Evolutionary conservation across 495 filamentous ascomycete species (phyloP), one percentile per base, ranked within the genome.

Genomic region (Tuber indicum): DNA sequence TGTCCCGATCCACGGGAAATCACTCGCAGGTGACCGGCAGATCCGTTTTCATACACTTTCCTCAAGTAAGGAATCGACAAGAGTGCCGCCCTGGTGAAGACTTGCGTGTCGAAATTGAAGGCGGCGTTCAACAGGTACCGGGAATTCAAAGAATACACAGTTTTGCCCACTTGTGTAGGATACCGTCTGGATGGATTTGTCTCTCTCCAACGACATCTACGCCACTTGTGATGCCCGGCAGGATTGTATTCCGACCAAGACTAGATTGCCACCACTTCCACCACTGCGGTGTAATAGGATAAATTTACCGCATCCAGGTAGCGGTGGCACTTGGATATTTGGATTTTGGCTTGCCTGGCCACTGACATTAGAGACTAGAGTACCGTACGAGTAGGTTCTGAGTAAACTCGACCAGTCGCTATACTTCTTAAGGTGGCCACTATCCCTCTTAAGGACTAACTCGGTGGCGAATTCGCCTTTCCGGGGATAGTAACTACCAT

Each of bases 271-370:
- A 75, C 74, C 62, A 72, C 23, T 7, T 72, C 44, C 72, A 72
- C 52, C 58, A 72, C 42, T 88, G 87, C 77, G 88, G 91, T 97
- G 3, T 39, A 39, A 39, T 39, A 39, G n/a, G n/a, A n/a, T n/a
- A n/a, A n/a, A n/a, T n/a, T n/a, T n/a, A n/a, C 39, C 3, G 3
- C 39, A 98, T 84, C 95, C 92, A 92, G 74, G 88, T 93, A 1
- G 94, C 93, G 16, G 92, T 94, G 14, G 89, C 95, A 58, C 93
- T 97, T 72, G 93, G 90, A 16, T 87, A 91, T 75, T 88, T 97
- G 3, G 93, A 97, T 75, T 21, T 2, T 23, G 82, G 78, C 45
- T 97, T 94, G 32, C 94, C 85, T 95, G 36, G 19, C 19, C 23
- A 73, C 84, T 26, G 82, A 85, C 41, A 97, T 95, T 84, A 89